Conservation (phyloP, 305 asterid genomes). For the Ilex paraguariensis region DNA sequence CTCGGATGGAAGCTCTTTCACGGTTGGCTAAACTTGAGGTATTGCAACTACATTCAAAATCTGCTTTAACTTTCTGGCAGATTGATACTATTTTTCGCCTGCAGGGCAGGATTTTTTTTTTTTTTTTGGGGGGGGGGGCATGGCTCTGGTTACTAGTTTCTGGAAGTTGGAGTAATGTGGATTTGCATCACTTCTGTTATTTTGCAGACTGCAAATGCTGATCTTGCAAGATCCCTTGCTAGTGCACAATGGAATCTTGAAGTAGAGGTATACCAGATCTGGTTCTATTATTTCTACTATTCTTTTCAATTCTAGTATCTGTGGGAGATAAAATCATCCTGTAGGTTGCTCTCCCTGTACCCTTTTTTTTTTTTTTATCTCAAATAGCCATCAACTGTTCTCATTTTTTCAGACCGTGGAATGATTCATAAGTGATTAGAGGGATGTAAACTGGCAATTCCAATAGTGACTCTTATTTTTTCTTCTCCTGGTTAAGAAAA, state of each 20-base stretch:
- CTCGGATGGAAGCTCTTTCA: constrained; percentile 87
- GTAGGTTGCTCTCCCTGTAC: too few species aligned
- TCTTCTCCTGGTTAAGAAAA: too few species aligned
- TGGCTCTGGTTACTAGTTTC: background rate
- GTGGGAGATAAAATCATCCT: background rate
- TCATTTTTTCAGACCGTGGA: too few species aligned
- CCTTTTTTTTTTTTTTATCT: too few species aligned
- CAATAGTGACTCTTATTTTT: too few species aligned
- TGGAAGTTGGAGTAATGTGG: constrained; percentile 5
- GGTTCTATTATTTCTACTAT: constrained; percentile 3
- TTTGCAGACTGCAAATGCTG: constrained; percentile 79
- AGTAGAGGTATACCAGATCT: constrained; percentile 56
- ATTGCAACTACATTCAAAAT: constrained; percentile 3
- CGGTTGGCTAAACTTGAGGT: constrained; percentile 87
- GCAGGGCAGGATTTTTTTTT: too few species aligned
- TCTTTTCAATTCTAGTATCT: background rate
- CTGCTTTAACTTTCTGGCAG: constrained; percentile 6
- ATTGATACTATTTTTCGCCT: background rate
- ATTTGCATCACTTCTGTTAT: constrained; percentile 17
- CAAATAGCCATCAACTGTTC: too few species aligned
- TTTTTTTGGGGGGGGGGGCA: too few species aligned
- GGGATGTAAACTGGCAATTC: too few species aligned
- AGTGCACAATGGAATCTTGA: constrained; percentile 72
- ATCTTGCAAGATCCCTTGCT: constrained; percentile 84
- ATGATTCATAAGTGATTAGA: too few species aligned